These are phyloP conservation scores for Mortierella alpina DNA, from an alignment of 192 early-diverging fungal genomes.

Conservation along the genomic window DNA sequence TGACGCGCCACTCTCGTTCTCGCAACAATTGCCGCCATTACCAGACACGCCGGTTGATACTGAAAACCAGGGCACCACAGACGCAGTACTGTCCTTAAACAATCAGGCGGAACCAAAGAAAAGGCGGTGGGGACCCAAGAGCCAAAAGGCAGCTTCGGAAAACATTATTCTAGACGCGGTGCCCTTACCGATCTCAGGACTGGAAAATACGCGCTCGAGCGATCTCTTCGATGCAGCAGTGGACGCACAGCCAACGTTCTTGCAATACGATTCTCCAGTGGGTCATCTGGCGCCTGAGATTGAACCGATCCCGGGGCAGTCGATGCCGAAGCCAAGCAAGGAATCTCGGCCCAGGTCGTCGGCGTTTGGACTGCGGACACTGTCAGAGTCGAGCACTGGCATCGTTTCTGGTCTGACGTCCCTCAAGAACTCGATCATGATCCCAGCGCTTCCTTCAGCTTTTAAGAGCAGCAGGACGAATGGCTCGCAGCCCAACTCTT, in stretches of 20 bases:
- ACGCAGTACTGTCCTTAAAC: background rate
- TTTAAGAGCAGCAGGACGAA: background rate
- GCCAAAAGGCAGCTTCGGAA: slow-evolving; percentile 1
- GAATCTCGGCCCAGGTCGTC: background rate
- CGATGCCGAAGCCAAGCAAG: background rate
- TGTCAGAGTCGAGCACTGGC: slow-evolving; percentile 19
- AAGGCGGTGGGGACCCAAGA: slow-evolving; percentile 30
- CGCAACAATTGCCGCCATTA: slow-evolving; percentile 9
- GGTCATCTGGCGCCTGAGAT: background rate
- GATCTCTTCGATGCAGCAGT: no score
- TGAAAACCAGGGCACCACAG: background rate
- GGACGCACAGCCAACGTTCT: no score
- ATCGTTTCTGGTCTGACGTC: slow-evolving; percentile 43
- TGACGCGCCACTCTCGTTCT: slow-evolving; percentile 9
- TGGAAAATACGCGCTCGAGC: no score
- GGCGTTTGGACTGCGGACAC: slow-evolving; percentile 19
- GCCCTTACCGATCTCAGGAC: no score
- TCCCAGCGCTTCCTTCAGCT: slow-evolving; percentile 22
- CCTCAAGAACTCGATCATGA: slow-evolving; percentile 54
- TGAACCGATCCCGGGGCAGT: background rate
- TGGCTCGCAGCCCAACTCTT: background rate
- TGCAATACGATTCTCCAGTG: background rate
- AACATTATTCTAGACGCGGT: background rate
- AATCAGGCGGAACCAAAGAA: slow-evolving; percentile 17
- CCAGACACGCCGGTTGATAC: background rate